Conservation (phyloP, 257 asterid species). For the Penstemon newberryi region DNA sequence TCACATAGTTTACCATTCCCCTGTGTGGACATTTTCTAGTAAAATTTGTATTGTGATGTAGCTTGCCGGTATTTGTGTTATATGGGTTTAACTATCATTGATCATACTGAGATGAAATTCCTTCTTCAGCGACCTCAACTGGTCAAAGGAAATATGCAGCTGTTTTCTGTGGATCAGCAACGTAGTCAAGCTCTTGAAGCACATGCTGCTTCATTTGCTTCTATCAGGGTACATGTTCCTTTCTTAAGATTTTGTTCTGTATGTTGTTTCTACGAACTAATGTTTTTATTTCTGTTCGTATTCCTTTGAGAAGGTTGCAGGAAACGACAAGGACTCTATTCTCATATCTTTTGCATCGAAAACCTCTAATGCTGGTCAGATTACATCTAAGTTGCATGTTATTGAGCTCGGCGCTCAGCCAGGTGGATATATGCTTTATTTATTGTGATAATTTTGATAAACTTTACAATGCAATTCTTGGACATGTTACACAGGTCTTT, state of each 20-base stretch:
- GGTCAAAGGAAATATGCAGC: conserved; percentile 98
- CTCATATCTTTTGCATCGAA: conserved; percentile 82
- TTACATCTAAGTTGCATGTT: conserved; percentile 64
- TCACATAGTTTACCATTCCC: background rate
- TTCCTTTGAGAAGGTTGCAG: conserved; percentile 57
- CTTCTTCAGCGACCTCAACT: conserved; percentile 77
- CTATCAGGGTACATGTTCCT: conserved; percentile 56
- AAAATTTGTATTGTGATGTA: conserved; percentile 1
- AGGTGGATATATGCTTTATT: conserved; percentile 43
- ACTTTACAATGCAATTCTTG: background rate
- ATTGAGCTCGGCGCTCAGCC: conserved; percentile 80
- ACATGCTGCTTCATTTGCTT: conserved; percentile 94
- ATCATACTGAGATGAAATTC: conserved; percentile 21
- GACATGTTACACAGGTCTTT: background rate
- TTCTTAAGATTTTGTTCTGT: background rate
- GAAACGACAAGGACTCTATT: conserved; percentile 87
- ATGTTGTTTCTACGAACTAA: conserved; percentile 2
- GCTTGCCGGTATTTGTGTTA: background rate
- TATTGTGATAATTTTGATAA: background rate
- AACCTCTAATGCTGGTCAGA: conserved; percentile 63
- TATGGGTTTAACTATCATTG: background rate
- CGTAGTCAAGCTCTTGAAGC: conserved; percentile 99
- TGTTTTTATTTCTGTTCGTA: conserved; percentile 17
- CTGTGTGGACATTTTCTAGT: background rate
- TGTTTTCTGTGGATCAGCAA: conserved; percentile 96